These are phyloP conservation scores for Oenanthe sinensis DNA, from an alignment of 129 eudicot species.

Conservation along the genomic window DNA sequence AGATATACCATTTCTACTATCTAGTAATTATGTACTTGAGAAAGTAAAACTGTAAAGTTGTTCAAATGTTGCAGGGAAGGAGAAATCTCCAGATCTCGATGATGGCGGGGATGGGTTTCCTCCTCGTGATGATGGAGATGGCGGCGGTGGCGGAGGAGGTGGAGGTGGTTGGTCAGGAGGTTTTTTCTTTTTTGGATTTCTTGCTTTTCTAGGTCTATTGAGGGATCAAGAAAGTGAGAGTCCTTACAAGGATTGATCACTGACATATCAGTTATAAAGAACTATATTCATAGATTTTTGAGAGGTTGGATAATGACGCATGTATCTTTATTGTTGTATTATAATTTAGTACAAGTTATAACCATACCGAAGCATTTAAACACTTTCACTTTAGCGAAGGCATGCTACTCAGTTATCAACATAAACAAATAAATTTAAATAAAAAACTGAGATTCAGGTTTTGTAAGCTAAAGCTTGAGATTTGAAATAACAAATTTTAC, in stretches of 20 bases:
- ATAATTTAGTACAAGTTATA: background rate
- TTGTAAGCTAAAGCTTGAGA: too few relatives aligned
- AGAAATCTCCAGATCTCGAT: slow-evolving; percentile 82
- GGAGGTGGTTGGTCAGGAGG: slow-evolving; percentile 83
- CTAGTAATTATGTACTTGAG: background rate
- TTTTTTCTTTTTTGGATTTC: slow-evolving; percentile 80
- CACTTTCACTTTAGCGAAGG: too few relatives aligned
- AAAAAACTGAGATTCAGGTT: too few relatives aligned
- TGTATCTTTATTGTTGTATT: background rate
- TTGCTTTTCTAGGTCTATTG: slow-evolving; percentile 62
- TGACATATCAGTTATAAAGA: background rate
- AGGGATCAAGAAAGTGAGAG: slow-evolving; percentile 57
- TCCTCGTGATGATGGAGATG: slow-evolving; percentile 75
- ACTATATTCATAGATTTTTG: background rate
- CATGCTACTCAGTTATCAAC: too few relatives aligned
- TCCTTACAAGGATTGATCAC: background rate
- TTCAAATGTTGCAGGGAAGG: slow-evolving; percentile 14
- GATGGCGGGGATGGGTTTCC: slow-evolving; percentile 86
- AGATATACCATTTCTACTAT: background rate
- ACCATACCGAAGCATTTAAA: too few relatives aligned
- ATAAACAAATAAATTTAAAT: too few relatives aligned
- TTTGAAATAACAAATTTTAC: too few relatives aligned
- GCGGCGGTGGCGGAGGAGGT: slow-evolving; percentile 80
- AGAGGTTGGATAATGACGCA: background rate
- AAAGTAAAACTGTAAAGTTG: background rate